A percentile compares a stretch with the other conserved stretches of the same genome.
Conservation (phyloP, 2,329 filamentous ascomycete species). For the Fonsecaea pedrosoi region DNA sequence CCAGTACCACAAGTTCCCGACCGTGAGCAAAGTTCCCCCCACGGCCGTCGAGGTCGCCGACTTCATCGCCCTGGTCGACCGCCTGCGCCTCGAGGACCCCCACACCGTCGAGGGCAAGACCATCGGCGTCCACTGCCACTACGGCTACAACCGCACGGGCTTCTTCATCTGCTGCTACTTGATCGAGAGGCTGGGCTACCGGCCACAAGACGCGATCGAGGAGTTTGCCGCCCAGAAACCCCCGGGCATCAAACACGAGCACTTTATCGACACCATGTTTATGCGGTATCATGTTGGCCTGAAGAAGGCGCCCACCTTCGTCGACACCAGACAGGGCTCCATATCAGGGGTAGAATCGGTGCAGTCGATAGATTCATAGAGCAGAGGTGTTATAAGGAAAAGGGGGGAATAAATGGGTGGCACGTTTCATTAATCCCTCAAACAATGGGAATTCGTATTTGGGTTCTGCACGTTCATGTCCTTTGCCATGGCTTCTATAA, state of each 20-base stretch:
- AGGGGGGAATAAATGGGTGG: not conserved
- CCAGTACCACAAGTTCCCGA: constrained; percentile 84
- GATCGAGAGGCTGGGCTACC: constrained; percentile 77
- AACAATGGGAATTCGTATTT: not conserved
- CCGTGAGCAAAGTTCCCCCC: constrained; percentile 89
- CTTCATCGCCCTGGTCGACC: constrained; percentile 67
- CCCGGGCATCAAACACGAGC: constrained; percentile 85
- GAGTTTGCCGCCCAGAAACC: constrained; percentile 75
- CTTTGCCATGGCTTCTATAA: not conserved
- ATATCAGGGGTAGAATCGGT: constrained; percentile 6
- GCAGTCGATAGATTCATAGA: constrained; percentile 11
- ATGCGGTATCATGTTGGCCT: constrained; percentile 72
- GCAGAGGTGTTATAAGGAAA: not conserved
- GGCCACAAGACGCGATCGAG: constrained; percentile 77
- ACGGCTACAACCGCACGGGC: constrained; percentile 92
- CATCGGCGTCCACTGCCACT: constrained; percentile 91
- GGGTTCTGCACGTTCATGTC: not conserved
- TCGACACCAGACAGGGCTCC: not conserved
- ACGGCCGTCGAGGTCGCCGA: constrained; percentile 64
- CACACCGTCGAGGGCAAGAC: constrained; percentile 52
- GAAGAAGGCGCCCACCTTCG: constrained; percentile 44
- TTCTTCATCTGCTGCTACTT: constrained; percentile 90
- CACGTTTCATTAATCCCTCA: not conserved
- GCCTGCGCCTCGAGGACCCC: constrained; percentile 59
- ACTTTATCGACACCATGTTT: constrained; percentile 85